These are phyloP conservation scores for Pulveroboletus sp. DNA, from an alignment of 768 basidiomycete genomes.

Conservation along the genomic window DNA sequence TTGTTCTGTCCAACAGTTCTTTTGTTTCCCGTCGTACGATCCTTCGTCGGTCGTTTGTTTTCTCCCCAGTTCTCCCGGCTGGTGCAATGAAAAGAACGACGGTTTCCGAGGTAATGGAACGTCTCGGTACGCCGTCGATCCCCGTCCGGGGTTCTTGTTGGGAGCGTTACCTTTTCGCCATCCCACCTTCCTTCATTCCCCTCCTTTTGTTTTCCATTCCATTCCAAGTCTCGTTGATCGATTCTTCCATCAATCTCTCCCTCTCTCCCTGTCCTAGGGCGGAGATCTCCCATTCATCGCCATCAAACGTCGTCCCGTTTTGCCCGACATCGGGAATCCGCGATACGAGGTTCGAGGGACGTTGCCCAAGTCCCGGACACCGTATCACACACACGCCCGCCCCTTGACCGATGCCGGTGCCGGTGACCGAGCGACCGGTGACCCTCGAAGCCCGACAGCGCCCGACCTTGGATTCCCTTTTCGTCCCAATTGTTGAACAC, in stretches of 20 bases:
- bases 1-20: background rate
- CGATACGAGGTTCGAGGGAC: too few species aligned
- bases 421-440: too few species aligned
- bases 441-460: too few species aligned
- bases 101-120: background rate
- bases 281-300: too few species aligned
- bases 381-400: too few species aligned
- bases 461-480: too few species aligned
- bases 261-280: too few species aligned
- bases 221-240: background rate
- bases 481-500: too few species aligned
- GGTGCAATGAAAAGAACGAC: background rate
- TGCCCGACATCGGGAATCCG: background rate
- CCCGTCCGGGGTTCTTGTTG: background rate
- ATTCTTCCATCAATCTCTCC: background rate
- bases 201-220: background rate
- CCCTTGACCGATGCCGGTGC: too few species aligned
- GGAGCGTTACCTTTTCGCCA: constrained; percentile 4
- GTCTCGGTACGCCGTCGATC: constrained; percentile 11
- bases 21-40: too few species aligned
- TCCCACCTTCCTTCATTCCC: background rate
- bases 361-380: too few species aligned
- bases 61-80: background rate
- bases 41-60: background rate
- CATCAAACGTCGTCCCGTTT: too few species aligned